These are phyloP conservation scores for Magnusiomyces suaveolens DNA, from an alignment of 1,139 yeast genomes.

Conservation along the genomic window DNA sequence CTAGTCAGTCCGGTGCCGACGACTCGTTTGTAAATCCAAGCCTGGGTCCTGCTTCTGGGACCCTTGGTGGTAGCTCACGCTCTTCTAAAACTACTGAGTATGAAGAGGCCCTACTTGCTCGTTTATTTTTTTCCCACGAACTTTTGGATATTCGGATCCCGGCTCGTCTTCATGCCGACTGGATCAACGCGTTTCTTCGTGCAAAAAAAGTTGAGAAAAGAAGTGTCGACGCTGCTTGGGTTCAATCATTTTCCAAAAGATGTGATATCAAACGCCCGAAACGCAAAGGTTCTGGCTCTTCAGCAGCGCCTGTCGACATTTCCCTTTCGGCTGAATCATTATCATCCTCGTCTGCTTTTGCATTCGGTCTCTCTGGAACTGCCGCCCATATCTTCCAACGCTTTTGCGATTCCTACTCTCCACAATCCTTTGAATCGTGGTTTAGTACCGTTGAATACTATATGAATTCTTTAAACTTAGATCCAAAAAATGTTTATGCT, in stretches of 20 bases:
- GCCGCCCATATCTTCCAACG: not conserved
- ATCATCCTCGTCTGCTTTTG: not conserved
- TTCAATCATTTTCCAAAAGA: not conserved
- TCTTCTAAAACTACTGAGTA: conserved; percentile 1
- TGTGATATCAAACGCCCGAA: not conserved
- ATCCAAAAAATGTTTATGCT: conserved; percentile 4
- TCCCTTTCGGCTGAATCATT: not conserved
- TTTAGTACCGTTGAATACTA: conserved; percentile 2
- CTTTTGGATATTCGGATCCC: not conserved
- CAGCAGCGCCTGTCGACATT: not conserved
- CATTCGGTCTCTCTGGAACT: not conserved
- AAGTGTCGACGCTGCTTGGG: not conserved
- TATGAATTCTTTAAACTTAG: not conserved
- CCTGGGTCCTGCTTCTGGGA: not conserved
- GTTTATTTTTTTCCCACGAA: not conserved
- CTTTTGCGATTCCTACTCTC: not conserved
- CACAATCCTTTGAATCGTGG: conserved; percentile 4
- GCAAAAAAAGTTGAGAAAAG: not conserved
- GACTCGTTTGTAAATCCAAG: not conserved
- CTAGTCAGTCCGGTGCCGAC: not conserved
- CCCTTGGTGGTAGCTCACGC: not conserved
- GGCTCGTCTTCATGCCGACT: not conserved
- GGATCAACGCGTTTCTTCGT: conserved; percentile 1
- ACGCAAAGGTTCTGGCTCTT: not conserved
- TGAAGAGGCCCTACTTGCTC: not conserved